phyloP scores from a whole-genome alignment of 2,329 filamentous ascomycete species.

The Elsinoe perseae region DNA sequence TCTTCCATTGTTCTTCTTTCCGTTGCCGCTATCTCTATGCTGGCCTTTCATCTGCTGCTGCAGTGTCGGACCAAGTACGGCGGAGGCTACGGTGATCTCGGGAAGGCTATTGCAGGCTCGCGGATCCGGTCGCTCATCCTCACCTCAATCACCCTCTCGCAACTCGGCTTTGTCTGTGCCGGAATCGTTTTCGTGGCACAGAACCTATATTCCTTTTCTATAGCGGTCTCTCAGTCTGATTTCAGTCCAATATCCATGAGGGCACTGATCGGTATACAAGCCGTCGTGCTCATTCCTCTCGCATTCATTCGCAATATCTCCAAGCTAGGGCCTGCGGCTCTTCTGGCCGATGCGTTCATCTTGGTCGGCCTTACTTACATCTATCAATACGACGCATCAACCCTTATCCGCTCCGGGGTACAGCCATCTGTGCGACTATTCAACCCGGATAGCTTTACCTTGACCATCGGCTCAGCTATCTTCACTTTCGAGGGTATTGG shows the following conservation, averaged over 20 bases:
- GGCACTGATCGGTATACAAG: slow-evolving; percentile 57
- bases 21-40: slow-evolving; percentile 58
- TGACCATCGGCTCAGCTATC: slow-evolving; percentile 65
- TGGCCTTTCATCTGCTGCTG: slow-evolving; percentile 65
- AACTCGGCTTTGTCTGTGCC: slow-evolving; percentile 70
- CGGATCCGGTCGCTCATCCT: slow-evolving; percentile 60
- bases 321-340: slow-evolving; percentile 60
- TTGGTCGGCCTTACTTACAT: slow-evolving; percentile 64
- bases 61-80: slow-evolving; percentile 57
- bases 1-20: slow-evolving; percentile 60
- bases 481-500: slow-evolving; percentile 76
- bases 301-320: slow-evolving; percentile 67
- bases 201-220: slow-evolving; percentile 60
- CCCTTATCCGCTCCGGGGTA: slow-evolving; percentile 49
- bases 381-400: slow-evolving; percentile 60
- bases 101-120: slow-evolving; percentile 56
- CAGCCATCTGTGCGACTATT: slow-evolving; percentile 57
- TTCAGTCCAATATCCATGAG: slow-evolving; percentile 46
- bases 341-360: slow-evolving; percentile 66
- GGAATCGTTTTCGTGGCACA: slow-evolving; percentile 72
- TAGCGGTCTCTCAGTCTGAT: slow-evolving; percentile 47
- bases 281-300: slow-evolving; percentile 57
- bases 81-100: slow-evolving; percentile 68
- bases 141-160: slow-evolving; percentile 62
- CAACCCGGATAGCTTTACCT: slow-evolving; percentile 60